Evolutionary conservation across 495 filamentous ascomycete genomes (phyloP).

Genomic region (Beverwykella pulmonaria): DNA sequence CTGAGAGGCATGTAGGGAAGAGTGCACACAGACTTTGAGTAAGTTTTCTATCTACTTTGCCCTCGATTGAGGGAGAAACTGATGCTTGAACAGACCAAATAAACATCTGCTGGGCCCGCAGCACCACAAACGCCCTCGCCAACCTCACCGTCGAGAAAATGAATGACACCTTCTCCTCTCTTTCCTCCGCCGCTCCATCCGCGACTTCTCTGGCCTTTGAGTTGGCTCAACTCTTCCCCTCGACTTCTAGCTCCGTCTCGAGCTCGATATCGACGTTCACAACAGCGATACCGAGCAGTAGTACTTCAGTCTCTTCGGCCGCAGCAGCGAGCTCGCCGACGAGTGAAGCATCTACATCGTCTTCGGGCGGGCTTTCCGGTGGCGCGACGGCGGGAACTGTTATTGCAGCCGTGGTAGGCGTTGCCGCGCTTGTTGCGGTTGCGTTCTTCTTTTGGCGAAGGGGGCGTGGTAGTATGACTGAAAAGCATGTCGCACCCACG

Average conservation of each 20-base stretch:
- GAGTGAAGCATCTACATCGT: neutral
- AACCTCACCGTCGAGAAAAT: neutral
- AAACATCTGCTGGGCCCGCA: constrained; percentile 23
- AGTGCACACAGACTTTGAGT: neutral
- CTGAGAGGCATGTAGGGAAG: too few species aligned
- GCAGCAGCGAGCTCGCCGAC: too few species aligned
- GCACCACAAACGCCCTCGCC: neutral
- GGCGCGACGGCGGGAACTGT: neutral
- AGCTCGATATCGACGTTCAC: neutral
- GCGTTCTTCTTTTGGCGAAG: too few species aligned
- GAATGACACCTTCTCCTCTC: constrained; percentile 5
- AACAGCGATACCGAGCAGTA: neutral
- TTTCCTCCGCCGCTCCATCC: neutral
- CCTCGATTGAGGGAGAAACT: too few species aligned
- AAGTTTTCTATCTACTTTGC: too few species aligned
- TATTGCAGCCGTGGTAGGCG: neutral
- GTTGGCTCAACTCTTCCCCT: neutral
- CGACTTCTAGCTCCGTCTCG: neutral
- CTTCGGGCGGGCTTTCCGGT: neutral
- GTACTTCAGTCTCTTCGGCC: neutral
- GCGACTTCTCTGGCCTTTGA: neutral
- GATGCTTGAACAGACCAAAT: constrained; percentile 1
- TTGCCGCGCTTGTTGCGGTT: too few species aligned
- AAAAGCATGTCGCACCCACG: too few species aligned
- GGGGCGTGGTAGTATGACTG: too few species aligned